phyloP scores from a whole-genome alignment of 805 yeast genomes.

The Maudiozyma pseudohumilis region DNA sequence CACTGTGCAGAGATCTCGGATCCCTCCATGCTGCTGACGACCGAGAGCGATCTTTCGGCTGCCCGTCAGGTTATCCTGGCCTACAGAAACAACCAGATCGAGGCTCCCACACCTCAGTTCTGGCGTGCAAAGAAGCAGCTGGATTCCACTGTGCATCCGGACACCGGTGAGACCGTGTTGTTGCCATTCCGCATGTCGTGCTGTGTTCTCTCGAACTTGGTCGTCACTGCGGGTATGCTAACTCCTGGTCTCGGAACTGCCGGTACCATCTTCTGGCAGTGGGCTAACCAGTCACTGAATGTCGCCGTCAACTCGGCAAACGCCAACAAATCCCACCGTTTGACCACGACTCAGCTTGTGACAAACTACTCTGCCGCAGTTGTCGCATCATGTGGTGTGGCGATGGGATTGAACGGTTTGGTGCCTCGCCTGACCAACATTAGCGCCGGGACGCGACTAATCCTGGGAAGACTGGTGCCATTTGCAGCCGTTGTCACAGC shows the following conservation, averaged over 20 bases:
- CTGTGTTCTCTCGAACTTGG: constrained; percentile 84
- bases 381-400: constrained; percentile 89
- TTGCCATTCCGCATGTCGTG: constrained; percentile 96
- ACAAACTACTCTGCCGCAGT: constrained; percentile 84
- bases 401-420: constrained; percentile 79
- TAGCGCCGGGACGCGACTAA: constrained; percentile 57
- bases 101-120: constrained; percentile 62
- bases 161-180: constrained; percentile 85
- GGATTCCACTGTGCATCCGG: constrained; percentile 94
- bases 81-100: constrained; percentile 58
- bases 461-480: constrained; percentile 83
- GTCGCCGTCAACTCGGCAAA: constrained; percentile 96
- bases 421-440: constrained; percentile 77
- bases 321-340: constrained; percentile 89
- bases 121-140: constrained; percentile 84
- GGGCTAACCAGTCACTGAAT: constrained; percentile 91
- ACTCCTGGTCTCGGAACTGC: constrained; percentile 85
- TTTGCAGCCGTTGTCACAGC: constrained; percentile 98
- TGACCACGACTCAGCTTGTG: constrained; percentile 65
- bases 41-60: constrained; percentile 47
- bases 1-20: constrained; percentile 92
- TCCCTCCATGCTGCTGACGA: constrained; percentile 78
- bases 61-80: constrained; percentile 62
- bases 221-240: constrained; percentile 95
- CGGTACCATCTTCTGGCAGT: constrained; percentile 96